These are phyloP conservation scores for Ormosia semicastrata DNA, from an alignment of 306 rosid species.

Conservation along the genomic window DNA sequence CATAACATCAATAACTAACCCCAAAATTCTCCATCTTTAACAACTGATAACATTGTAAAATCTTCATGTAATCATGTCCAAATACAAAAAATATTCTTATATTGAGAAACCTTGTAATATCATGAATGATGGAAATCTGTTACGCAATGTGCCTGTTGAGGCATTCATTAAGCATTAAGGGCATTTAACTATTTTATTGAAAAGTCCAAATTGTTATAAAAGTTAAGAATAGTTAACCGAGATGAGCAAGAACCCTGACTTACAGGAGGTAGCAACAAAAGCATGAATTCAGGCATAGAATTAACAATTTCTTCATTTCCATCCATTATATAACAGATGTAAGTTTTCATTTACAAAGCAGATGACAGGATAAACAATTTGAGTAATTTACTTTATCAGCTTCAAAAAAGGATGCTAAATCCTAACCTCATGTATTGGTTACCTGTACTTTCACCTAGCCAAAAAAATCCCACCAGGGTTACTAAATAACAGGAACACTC, in stretches of 20 bases:
- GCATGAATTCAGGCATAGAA: background rate
- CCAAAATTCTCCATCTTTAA: background rate
- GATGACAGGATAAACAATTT: conserved; percentile 53
- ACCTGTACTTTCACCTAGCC: conserved; percentile 53
- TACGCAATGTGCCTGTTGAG: conserved; percentile 14
- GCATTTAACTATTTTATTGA: background rate
- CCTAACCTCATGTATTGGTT: conserved; percentile 64
- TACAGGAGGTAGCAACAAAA: conserved; percentile 7
- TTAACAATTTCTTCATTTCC: conserved; percentile 32
- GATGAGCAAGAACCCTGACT: background rate
- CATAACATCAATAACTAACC: background rate
- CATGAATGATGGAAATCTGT: background rate
- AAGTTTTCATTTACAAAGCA: conserved; percentile 45
- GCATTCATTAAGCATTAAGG: background rate
- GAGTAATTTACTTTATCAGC: conserved; percentile 50
- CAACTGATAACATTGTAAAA: background rate
- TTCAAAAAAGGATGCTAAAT: conserved; percentile 52
- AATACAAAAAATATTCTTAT: background rate
- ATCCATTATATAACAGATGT: conserved; percentile 40
- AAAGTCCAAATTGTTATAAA: background rate
- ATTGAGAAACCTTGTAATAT: background rate
- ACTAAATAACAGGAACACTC: conserved; percentile 74
- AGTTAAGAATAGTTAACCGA: background rate
- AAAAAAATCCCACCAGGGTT: conserved; percentile 44
- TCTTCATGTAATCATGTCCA: background rate